Evolutionary conservation across 2,329 filamentous ascomycete species (phyloP), one percentile per base, ranked within the genome.

Genomic region (Exophiala aquamarina): DNA sequence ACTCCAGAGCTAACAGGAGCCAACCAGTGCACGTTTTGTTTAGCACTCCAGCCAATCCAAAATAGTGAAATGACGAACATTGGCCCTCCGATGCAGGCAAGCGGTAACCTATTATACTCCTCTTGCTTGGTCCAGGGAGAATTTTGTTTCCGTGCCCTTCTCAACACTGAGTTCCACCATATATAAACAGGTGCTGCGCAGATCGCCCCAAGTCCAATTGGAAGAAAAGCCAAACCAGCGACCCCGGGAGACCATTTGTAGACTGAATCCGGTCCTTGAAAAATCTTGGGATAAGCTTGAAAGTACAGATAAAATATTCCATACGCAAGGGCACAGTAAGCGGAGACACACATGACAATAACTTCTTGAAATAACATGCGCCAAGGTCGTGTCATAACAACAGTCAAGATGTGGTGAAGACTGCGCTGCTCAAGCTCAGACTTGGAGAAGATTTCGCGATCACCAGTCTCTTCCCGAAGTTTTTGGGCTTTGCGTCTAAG

Each of bases 251-350:
- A 66, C 61, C 66, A 67, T 19, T 61, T 60, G 44, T 69, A 69
- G 2, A 68, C 59, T 5, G 59, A 64, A 36, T 54, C 44, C 3
- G 55, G 41, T 3, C 63, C 59, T 48, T 77, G 70, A 64, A 88
- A 91, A 54, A 89, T 85, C 50, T 84, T 74, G 1, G 83, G 83
- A 63, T 84, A 91, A 2, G 85, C 84, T 63, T 89, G 82, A 58
- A 92, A 89, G 61, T 82, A 89, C 68, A 91, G 87, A 72, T 82
- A 84, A 52, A 84, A 79, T 50, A 84, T 76, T 3, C 73, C 77
- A 61, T 89, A 91, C 26, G 82, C 76, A 20, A 91, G 72, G 26
- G 87, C 82, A 9, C 90, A 72, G 64, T 89, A 91, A 60, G 80
- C 62, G 63, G 83, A 89, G 1, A 78, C 81, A 39, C 82, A 84